A percentile compares a stretch with the other conserved stretches of the same genome.
phyloP scores from a whole-genome alignment of 805 yeast species.

The Yarrowia sp. region DNA sequence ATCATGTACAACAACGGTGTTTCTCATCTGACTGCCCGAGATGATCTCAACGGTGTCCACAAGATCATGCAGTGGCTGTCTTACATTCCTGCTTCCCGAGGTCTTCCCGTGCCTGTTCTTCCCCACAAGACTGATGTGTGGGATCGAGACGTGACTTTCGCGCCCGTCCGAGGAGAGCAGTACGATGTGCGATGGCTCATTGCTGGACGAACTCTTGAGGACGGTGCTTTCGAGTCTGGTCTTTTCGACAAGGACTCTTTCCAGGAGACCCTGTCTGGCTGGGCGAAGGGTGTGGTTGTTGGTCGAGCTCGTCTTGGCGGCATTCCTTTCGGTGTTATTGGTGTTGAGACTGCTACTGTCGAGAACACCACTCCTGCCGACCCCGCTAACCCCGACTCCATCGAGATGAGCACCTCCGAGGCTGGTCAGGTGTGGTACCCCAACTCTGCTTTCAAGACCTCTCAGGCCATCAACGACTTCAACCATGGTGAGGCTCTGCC shows the following conservation, averaged over 20 bases:
- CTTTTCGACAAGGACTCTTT: conserved; percentile 88
- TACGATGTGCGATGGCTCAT: conserved; percentile 96
- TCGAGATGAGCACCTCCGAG: conserved; percentile 81
- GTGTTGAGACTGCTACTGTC: conserved; percentile 85
- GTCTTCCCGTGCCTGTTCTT: conserved; percentile 84
- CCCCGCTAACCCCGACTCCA: conserved; percentile 95
- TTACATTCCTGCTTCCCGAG: conserved; percentile 86
- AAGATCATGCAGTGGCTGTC: conserved; percentile 95
- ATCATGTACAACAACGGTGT: conserved; percentile 99
- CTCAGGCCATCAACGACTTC: conserved; percentile 97
- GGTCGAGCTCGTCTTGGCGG: conserved; percentile 99
- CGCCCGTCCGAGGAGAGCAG: conserved; percentile 65
- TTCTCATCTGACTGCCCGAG: conserved; percentile 93
- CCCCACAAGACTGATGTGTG: conserved; percentile 67
- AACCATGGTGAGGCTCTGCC: conserved; percentile 98
- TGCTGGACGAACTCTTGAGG: conserved; percentile 69
- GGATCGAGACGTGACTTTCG: conserved; percentile 88
- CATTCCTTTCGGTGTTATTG: conserved; percentile 97
- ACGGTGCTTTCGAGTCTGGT: conserved; percentile 76
- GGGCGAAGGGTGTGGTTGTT: conserved; percentile 98
- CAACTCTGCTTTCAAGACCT: conserved; percentile 97
- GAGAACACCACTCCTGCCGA: conserved; percentile 95
- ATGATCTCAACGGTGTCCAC: conserved; percentile 94
- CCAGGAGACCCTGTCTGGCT: conserved; percentile 94
- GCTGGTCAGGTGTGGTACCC: conserved; percentile 99